phyloP scores from a whole-genome alignment of 805 yeast species.

The Nakazawaea populi region DNA sequence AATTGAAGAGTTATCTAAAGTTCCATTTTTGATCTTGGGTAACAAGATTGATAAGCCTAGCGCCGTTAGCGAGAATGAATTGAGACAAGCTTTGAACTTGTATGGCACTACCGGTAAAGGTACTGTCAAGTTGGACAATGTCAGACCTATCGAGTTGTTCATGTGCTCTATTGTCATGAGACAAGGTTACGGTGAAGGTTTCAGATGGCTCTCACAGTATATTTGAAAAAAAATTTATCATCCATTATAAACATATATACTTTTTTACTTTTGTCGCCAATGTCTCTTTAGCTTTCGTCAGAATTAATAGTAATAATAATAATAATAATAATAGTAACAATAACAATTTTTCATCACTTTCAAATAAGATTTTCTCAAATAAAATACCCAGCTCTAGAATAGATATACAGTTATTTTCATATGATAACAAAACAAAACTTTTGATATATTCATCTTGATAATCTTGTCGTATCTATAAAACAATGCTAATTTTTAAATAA shows the following conservation, averaged over 20 bases:
- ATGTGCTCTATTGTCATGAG: conserved; percentile 99
- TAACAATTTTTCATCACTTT: not conserved
- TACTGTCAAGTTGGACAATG: conserved; percentile 57
- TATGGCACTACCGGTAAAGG: conserved; percentile 90
- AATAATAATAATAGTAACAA: conserved; percentile 1
- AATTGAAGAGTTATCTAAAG: conserved; percentile 84
- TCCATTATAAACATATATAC: not conserved
- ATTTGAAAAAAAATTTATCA: conserved; percentile 39
- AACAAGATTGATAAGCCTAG: conserved; percentile 93
- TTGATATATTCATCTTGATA: no score
- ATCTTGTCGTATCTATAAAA: no score
- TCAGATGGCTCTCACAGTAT: conserved; percentile 96
- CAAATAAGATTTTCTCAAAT: not conserved
- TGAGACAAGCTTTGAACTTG: conserved; percentile 84
- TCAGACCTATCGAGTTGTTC: conserved; percentile 91
- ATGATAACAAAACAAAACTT: no score
- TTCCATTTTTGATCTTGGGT: conserved; percentile 92
- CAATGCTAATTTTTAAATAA: no score
- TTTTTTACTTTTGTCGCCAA: not conserved
- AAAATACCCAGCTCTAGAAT: not conserved
- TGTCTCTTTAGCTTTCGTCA: conserved; percentile 2
- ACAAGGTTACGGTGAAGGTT: conserved; percentile 97
- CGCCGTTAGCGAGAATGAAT: conserved; percentile 93
- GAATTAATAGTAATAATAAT: not conserved
- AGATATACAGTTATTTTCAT: no score